Conservation (phyloP, 192 early-diverging fungal species). For the Mortierella antarctica region DNA sequence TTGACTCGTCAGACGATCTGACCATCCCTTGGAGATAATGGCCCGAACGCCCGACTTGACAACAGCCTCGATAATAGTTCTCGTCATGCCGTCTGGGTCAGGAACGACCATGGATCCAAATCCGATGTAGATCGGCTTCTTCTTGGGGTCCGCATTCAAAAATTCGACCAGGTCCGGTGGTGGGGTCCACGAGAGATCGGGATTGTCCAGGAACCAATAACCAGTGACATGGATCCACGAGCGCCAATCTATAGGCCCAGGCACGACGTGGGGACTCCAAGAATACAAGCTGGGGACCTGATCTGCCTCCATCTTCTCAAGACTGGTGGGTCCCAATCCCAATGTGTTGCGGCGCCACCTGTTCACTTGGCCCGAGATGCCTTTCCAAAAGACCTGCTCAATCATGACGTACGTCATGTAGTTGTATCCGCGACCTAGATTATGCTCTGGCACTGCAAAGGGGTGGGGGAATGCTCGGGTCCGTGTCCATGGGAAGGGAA, state of each 20-base stretch:
- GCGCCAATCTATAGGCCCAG: conserved; percentile 71
- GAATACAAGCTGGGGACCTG: conserved; percentile 75
- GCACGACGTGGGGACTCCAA: conserved; percentile 70
- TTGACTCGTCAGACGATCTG: conserved; percentile 56
- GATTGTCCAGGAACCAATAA: conserved; percentile 81
- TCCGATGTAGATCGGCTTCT: conserved; percentile 76
- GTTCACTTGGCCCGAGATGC: conserved; percentile 66
- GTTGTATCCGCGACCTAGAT: conserved; percentile 64
- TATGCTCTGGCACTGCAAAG: conserved; percentile 65
- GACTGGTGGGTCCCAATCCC: conserved; percentile 58
- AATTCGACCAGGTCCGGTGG: conserved; percentile 65
- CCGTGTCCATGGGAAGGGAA: conserved; percentile 83
- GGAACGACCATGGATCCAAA: conserved; percentile 83
- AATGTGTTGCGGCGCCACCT: conserved; percentile 62
- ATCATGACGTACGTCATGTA: conserved; percentile 75
- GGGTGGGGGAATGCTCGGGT: conserved; percentile 81
- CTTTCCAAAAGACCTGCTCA: conserved; percentile 77
- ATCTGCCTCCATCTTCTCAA: conserved; percentile 61
- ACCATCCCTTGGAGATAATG: conserved; percentile 82
- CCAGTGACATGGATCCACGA: conserved; percentile 77
- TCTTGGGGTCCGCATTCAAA: conserved; percentile 55
- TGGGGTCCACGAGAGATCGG: conserved; percentile 69
- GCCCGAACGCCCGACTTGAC: conserved; percentile 70
- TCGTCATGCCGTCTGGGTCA: conserved; percentile 73
- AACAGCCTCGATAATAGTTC: conserved; percentile 71